Base-by-base conservation (phyloP, 495 filamentous ascomycete species). In the Parathielavia hyrcaniae region DNA sequence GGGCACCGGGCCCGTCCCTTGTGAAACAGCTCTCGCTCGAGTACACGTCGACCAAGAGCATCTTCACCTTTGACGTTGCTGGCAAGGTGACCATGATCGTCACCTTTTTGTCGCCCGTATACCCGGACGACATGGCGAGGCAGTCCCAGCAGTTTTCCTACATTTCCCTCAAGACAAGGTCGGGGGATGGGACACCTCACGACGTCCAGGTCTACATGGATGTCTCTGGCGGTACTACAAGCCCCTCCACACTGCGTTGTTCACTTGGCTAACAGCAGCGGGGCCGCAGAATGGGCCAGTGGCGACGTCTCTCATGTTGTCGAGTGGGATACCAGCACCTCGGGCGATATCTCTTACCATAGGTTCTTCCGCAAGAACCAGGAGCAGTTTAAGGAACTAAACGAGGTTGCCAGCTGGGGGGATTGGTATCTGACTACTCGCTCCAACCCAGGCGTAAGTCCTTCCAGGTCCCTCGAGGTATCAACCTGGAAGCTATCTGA, bases 121-220 rank as follows among this genome's bases (percentile, higher is more conserved):
- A 89, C 13, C 87, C 91, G 1, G 85, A 86, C 11, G 95, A 93
- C 61, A 85, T 91, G 60, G 77, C 85, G 58, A 82, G 90, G 45
- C 92, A 97, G 73, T 88, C 89, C 34, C 81, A 95, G 45, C 88
- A 90, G 36, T 91, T 90, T 23, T 86, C 87, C n/a, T 97, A 97
- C 69, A 66, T 96, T 23, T 81, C 83, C 16, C 78, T 92, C 23
- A 77, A 85, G 57, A 87, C 89, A 13, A 65, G 47, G 38, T 75
- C 75, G 7, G 49, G 73, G 0, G 78, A 80, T 60, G 77, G 83
- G 35, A 82, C 77, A 17, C 73, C 72, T 36, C 84, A 89, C 56
- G 75, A 84, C 40, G 81, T 96, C 17, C 82, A 89, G 65, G 72
- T 96, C 19, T 96, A 96, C 64, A 78, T 92, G 64, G 91, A 97